Conservation (phyloP, 2,329 filamentous ascomycete genomes). For the Claviceps sp. region DNA sequence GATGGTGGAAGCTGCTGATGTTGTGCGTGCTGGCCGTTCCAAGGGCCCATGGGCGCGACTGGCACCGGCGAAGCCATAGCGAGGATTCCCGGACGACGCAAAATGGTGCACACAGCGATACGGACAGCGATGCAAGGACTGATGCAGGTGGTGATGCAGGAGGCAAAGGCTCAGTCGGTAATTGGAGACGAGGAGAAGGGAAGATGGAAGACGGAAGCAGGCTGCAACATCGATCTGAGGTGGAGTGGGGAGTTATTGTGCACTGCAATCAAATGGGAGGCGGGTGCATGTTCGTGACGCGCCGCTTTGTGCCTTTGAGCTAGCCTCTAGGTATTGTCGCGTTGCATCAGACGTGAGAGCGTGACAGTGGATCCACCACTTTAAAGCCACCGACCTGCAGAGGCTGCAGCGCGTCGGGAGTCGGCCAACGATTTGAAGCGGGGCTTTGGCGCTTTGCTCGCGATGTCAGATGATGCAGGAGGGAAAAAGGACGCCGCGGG, state of each 20-base stretch:
- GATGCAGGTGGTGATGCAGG: neutral
- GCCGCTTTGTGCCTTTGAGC: neutral
- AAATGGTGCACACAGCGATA: neutral
- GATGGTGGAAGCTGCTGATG: constrained; percentile 2
- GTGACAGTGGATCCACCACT: constrained; percentile 6
- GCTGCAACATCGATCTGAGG: neutral
- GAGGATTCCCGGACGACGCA: constrained; percentile 2
- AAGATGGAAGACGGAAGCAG: neutral
- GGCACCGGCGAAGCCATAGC: constrained; percentile 29
- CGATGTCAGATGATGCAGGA: neutral
- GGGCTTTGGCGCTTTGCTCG: neutral
- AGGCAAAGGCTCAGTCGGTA: neutral
- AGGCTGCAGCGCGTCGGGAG: neutral
- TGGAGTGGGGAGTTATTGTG: constrained; percentile 2
- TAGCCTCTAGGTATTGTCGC: constrained; percentile 1
- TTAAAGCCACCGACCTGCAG: neutral
- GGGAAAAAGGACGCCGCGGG: neutral
- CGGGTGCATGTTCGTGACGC: constrained; percentile 27
- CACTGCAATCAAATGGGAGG: constrained; percentile 19
- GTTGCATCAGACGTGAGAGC: constrained; percentile 1
- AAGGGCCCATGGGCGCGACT: constrained; percentile 13
- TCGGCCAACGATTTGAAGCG: neutral
- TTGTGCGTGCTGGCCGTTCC: constrained; percentile 4
- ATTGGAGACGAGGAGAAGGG: neutral
- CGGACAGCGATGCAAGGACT: neutral